Evolutionary conservation across 2,329 filamentous ascomycete genomes (phyloP).

Genomic region (Rhinocladiella similis): DNA sequence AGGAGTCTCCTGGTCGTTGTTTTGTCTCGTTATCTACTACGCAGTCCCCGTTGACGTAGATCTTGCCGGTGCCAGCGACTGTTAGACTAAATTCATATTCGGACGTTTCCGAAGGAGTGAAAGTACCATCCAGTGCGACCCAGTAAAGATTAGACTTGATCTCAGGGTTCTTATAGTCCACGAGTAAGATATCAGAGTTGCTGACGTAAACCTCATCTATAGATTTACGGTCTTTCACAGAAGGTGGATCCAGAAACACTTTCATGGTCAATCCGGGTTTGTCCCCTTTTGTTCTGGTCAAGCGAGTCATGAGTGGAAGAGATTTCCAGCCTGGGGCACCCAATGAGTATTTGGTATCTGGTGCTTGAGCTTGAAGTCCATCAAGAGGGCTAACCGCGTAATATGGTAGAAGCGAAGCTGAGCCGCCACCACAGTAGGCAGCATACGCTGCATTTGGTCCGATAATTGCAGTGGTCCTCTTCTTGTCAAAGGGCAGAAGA

Average conservation of each 20-base stretch:
- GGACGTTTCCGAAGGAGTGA: conserved; percentile 61
- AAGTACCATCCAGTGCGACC: conserved; percentile 60
- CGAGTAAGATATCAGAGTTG: conserved; percentile 51
- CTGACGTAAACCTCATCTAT: conserved; percentile 52
- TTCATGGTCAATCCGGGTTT: conserved; percentile 62
- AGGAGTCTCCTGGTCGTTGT: conserved; percentile 62
- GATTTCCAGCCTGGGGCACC: conserved; percentile 67
- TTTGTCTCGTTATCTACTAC: conserved; percentile 67
- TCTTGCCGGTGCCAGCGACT: conserved; percentile 65
- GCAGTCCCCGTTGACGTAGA: conserved; percentile 63
- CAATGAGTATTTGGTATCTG: conserved; percentile 53
- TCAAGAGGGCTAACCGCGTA: conserved; percentile 48
- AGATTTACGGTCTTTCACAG: conserved; percentile 46
- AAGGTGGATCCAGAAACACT: conserved; percentile 61
- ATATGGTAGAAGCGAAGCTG: conserved; percentile 54
- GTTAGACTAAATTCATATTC: conserved; percentile 66
- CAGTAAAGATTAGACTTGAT: conserved; percentile 57
- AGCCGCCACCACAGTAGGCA: conserved; percentile 62
- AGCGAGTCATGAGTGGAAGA: conserved; percentile 58
- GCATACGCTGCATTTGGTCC: conserved; percentile 54
- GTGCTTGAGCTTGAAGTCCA: conserved; percentile 40
- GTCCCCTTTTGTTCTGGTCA: conserved; percentile 54
- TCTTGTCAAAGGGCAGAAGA: conserved; percentile 58
- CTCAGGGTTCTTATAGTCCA: conserved; percentile 54
- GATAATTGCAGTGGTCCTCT: conserved; percentile 52